phyloP scores from a whole-genome alignment of 345 rosid genomes.

The Combretum micranthum region DNA sequence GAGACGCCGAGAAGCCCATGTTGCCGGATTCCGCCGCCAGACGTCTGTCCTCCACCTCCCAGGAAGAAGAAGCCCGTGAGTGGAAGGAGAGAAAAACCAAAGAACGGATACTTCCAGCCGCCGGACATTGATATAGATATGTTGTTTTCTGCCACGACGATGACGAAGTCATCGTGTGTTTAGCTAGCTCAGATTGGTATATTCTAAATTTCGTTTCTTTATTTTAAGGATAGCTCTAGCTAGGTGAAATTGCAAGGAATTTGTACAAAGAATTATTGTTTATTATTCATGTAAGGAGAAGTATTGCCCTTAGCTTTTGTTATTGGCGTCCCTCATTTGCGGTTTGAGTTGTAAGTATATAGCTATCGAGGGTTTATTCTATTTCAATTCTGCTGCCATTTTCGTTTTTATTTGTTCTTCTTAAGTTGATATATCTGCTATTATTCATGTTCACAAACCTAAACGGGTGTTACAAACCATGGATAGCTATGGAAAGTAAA shows the following conservation, averaged over 20 bases:
- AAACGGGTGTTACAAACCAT: no score
- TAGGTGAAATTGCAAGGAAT: neutral
- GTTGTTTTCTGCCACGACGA: conserved; percentile 30
- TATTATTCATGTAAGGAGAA: no score
- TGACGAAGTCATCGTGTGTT: conserved; percentile 28
- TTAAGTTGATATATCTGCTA: no score
- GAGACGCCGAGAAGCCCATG: conserved; percentile 47
- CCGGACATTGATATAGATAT: conserved; percentile 67
- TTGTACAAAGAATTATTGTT: neutral
- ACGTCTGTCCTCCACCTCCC: conserved; percentile 59
- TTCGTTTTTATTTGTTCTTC: no score
- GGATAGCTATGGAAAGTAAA: no score
- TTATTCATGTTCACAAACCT: no score
- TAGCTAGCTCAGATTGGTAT: conserved; percentile 6
- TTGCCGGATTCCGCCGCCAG: conserved; percentile 36
- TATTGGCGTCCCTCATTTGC: no score
- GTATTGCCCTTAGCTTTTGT: no score
- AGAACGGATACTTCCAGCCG: conserved; percentile 58
- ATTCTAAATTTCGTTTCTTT: neutral
- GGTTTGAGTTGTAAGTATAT: no score
- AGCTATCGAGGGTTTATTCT: no score
- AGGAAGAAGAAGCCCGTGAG: conserved; percentile 38
- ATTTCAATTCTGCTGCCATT: no score
- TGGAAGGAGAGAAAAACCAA: conserved; percentile 43
- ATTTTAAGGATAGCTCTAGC: neutral